Evolutionary conservation across 2,329 filamentous ascomycete species (phyloP).

Genomic region (Aspergillus sp.): DNA sequence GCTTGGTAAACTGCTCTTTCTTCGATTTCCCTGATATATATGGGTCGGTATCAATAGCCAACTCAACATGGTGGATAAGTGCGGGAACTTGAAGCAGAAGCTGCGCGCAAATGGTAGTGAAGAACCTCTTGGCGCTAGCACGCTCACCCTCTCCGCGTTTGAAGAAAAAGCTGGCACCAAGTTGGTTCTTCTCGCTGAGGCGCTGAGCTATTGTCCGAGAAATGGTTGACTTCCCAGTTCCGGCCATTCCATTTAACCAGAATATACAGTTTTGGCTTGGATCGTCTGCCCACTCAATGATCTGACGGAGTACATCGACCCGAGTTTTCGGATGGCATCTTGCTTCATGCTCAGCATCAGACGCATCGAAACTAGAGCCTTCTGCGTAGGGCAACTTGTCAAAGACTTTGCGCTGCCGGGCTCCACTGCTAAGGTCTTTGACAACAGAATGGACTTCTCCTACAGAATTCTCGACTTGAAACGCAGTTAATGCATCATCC

Average conservation of each 20-base stretch:
- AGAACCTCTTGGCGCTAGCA: neutral
- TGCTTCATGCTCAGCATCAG: neutral
- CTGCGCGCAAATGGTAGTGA: neutral
- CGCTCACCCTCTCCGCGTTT: neutral
- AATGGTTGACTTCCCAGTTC: conserved; percentile 2
- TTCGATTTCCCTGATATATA: conserved; percentile 3
- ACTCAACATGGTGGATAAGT: neutral
- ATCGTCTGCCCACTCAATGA: neutral
- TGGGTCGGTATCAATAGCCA: neutral
- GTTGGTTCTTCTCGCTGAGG: neutral
- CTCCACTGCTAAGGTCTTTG: no score
- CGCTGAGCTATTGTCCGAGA: neutral
- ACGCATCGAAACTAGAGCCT: neutral
- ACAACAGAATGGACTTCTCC: no score
- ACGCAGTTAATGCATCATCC: no score
- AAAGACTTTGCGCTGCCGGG: neutral
- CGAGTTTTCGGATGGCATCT: neutral
- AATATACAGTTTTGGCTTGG: neutral
- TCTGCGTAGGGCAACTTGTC: neutral
- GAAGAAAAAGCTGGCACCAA: neutral
- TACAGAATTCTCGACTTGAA: no score
- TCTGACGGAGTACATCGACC: neutral
- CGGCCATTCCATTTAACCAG: neutral
- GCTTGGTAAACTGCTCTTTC: conserved; percentile 7
- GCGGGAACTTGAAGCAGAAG: neutral